Percentiles rank a stretch among this genome's conserved stretches.
Conservation (phyloP, 805 yeast genomes). For the Teunomyces barrocoloradensis region DNA sequence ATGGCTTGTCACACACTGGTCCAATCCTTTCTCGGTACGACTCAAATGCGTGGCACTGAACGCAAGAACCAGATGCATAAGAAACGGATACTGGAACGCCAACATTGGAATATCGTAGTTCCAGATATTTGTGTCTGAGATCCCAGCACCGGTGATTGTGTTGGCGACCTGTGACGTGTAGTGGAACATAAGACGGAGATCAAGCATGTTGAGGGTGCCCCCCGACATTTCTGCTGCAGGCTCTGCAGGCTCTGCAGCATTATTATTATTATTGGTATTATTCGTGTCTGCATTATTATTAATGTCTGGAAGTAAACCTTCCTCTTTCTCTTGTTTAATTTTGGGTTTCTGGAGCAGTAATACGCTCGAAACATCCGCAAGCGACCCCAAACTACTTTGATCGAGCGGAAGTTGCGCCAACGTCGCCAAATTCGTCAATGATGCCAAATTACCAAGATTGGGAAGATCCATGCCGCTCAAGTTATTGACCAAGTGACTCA, state of each 20-base stretch:
- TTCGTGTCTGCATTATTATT: too few relatives aligned
- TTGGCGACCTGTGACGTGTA: slow-evolving; percentile 81
- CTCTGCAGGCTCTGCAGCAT: neutral
- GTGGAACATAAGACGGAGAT: slow-evolving; percentile 80
- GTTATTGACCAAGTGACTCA: slow-evolving; percentile 42
- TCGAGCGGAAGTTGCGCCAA: slow-evolving; percentile 44
- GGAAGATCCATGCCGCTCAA: slow-evolving; percentile 34
- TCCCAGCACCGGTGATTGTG: slow-evolving; percentile 88
- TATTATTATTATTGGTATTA: too few relatives aligned
- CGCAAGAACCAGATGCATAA: slow-evolving; percentile 89
- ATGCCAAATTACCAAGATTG: slow-evolving; percentile 36
- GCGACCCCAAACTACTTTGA: slow-evolving; percentile 32
- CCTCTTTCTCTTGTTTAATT: neutral
- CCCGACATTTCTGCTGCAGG: neutral
- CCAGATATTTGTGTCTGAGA: slow-evolving; percentile 85
- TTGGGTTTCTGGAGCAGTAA: slow-evolving; percentile 2
- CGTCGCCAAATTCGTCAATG: slow-evolving; percentile 38
- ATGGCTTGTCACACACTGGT: slow-evolving; percentile 80
- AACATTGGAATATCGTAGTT: slow-evolving; percentile 80
- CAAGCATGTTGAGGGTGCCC: slow-evolving; percentile 58
- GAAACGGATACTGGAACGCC: slow-evolving; percentile 83
- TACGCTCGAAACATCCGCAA: slow-evolving; percentile 14
- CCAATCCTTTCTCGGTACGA: slow-evolving; percentile 70
- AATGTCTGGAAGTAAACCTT: neutral
- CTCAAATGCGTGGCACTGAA: slow-evolving; percentile 91